phyloP scores from a whole-genome alignment of 2,329 filamentous ascomycete species.

The Botryosphaeria dothidea region DNA sequence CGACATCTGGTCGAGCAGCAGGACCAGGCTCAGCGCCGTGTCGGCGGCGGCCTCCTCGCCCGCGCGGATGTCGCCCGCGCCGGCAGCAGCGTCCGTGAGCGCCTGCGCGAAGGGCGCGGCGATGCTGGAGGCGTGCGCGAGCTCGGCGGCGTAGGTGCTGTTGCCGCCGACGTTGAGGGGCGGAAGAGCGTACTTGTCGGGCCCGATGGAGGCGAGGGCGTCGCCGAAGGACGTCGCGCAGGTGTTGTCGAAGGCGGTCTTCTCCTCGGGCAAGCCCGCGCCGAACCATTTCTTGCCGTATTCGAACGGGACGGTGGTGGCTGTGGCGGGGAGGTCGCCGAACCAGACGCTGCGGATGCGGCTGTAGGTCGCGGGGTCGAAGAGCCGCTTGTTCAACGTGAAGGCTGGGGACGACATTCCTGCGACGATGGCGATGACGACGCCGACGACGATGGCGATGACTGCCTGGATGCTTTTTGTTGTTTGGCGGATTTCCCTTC shows the following conservation, averaged over 20 bases:
- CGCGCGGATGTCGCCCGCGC: conserved; percentile 25
- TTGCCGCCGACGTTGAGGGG: conserved; percentile 19
- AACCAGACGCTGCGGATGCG: conserved; percentile 43
- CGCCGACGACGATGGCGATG: conserved; percentile 2
- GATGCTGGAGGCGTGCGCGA: conserved; percentile 24
- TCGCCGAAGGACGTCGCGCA: conserved; percentile 35
- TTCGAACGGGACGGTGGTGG: conserved; percentile 27
- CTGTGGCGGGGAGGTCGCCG: conserved; percentile 28
- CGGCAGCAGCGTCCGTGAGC: conserved; percentile 26
- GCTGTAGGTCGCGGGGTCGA: conserved; percentile 41
- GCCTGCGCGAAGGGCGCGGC: conserved; percentile 41
- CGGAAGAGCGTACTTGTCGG: conserved; percentile 34
- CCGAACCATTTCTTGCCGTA: conserved; percentile 41
- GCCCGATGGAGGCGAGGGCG: conserved; percentile 41
- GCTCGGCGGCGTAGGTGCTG: conserved; percentile 27
- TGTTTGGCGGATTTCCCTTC: not conserved
- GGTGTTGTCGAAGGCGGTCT: conserved; percentile 36
- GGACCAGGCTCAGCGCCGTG: conserved; percentile 50
- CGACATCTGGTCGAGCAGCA: conserved; percentile 65
- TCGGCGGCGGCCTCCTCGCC: conserved; percentile 29
- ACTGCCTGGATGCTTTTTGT: not conserved
- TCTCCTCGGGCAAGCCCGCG: conserved; percentile 33
- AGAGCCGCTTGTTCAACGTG: conserved; percentile 40
- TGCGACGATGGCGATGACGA: conserved; percentile 2
- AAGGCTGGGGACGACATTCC: conserved; percentile 31